Conservation (phyloP, 2,329 filamentous ascomycete genomes). For the Monilinia fructicola region DNA sequence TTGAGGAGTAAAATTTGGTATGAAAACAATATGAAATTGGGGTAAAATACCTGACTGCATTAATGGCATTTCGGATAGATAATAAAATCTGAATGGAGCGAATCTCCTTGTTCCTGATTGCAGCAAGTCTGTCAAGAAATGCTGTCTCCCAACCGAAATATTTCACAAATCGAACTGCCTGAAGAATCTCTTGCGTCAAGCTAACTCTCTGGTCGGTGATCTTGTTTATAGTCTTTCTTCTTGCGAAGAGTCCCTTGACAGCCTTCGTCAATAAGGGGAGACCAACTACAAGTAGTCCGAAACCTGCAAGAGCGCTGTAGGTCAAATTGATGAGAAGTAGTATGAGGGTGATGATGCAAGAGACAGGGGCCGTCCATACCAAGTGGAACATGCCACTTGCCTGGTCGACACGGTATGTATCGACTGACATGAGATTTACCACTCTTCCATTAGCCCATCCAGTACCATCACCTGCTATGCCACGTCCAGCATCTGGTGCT, state of each 20-base stretch:
- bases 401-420: constrained; percentile 89
- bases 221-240: constrained; percentile 82
- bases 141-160: constrained; percentile 94
- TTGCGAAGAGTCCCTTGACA: constrained; percentile 72
- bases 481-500: constrained; percentile 46
- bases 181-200: constrained; percentile 87
- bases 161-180: constrained; percentile 92
- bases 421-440: constrained; percentile 90
- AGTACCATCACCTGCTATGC: constrained; percentile 64
- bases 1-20: not conserved
- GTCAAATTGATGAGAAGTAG: constrained; percentile 83
- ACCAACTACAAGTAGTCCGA: constrained; percentile 75
- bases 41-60: constrained; percentile 35
- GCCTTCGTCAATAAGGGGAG: constrained; percentile 75
- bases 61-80: constrained; percentile 66
- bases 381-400: constrained; percentile 88
- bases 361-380: constrained; percentile 81
- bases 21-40: not conserved
- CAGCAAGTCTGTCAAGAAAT: constrained; percentile 73
- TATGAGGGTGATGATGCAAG: constrained; percentile 74
- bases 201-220: constrained; percentile 90
- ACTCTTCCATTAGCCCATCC: constrained; percentile 94
- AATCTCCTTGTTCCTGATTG: constrained; percentile 76
- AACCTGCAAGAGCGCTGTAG: constrained; percentile 87
- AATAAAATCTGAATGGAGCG: constrained; percentile 79